phyloP scores from a whole-genome alignment of 257 asterid genomes.

The Lithospermum erythrorhizon region DNA sequence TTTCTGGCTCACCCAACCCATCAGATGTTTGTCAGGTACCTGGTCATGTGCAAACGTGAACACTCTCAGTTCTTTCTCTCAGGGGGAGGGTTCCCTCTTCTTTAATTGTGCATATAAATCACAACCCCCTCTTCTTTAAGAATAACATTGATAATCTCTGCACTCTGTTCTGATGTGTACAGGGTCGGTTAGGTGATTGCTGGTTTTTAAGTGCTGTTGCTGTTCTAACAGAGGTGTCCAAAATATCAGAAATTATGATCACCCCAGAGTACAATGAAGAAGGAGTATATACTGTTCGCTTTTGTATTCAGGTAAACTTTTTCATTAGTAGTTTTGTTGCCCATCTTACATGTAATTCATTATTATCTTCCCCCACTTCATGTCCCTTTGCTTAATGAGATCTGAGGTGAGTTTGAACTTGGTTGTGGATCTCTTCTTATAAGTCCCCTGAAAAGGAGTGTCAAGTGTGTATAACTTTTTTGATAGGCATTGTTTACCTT shows the following conservation, averaged over 20 bases:
- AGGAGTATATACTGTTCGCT: constrained; percentile 95
- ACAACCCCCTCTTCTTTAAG: neutral
- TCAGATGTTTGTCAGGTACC: constrained; percentile 99
- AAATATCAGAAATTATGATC: constrained; percentile 87
- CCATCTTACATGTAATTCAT: neutral
- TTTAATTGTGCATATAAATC: neutral
- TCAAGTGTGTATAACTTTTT: too few species aligned
- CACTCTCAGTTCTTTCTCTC: neutral
- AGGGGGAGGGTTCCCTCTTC: neutral
- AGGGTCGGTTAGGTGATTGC: constrained; percentile 99
- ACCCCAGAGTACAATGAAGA: constrained; percentile 87
- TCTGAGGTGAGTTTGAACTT: neutral
- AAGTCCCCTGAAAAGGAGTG: too few species aligned
- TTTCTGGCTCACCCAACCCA: constrained; percentile 80
- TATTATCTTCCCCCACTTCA: neutral
- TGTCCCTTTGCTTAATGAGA: too few species aligned
- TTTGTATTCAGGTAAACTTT: constrained; percentile 84
- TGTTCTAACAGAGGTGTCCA: constrained; percentile 87
- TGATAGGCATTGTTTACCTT: too few species aligned
- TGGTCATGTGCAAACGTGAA: constrained; percentile 8
- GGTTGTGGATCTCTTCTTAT: too few species aligned
- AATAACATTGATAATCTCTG: constrained; percentile 2
- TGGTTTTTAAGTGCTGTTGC: constrained; percentile 99
- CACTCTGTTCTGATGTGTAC: constrained; percentile 20
- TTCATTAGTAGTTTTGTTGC: neutral